Evolutionary conservation across 371 early-diverging fungal genomes (phyloP), one percentile per base, ranked within the genome.

Genomic region (Actinomucor elegans): DNA sequence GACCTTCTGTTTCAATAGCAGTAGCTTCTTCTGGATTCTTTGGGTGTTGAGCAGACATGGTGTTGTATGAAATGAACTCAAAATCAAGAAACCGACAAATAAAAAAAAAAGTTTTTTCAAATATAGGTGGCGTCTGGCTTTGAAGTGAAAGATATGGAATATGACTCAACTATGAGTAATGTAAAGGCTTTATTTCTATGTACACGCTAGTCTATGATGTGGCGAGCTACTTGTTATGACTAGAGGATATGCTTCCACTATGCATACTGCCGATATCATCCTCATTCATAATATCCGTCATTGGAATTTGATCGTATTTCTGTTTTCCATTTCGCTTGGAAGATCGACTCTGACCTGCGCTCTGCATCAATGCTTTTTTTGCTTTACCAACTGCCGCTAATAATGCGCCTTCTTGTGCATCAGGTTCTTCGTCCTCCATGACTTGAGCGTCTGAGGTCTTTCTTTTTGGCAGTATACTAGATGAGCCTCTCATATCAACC

Each of bases 271-370:
- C 37, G 27, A 17, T 52, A 15, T 28, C 33, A 2, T 43, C 23
- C 8, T 50, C 40, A 3, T 34, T 48, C 23, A 46, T 60, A 15
- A 68, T 57, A 6, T 69, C 66, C 18, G 64, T 46, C 67, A 75
- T 56, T 14, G 73, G 70, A 38, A 75, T 69, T 21, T 55, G 49
- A 15, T 75, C 73, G 14, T 75, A 75, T 40, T 57, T 57, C 28
- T 65, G 43, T 5, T 37, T 70, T 34, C 59, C 60, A 43, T 58
- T 66, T 17, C 53, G 50, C 32, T 63, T 60, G 8, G 52, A 44
- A 20, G 33, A 45, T 45, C 21, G 41, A n/a, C n/a, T n/a, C 15
- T 26, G 51, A 21, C 40, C 43, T 4, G 54, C 44, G 20, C 52
- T 49, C 2, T 60, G 55, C 12, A 68, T 26, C 0, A 74, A 17